phyloP scores from a whole-genome alignment of 2,329 filamentous ascomycete species.

The Dactylella cylindrospora region DNA sequence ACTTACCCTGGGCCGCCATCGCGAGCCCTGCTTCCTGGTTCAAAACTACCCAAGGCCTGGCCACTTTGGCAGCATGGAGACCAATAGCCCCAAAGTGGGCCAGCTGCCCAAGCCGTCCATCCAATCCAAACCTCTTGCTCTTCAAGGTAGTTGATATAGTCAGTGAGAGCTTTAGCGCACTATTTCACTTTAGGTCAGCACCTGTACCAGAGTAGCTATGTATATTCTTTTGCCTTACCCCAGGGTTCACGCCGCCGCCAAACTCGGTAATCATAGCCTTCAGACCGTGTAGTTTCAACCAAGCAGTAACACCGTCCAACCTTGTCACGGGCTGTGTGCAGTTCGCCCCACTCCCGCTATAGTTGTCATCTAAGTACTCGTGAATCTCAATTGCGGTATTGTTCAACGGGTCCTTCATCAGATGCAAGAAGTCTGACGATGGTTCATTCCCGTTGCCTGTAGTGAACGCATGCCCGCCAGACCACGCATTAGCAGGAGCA shows the following conservation, averaged over 20 bases:
- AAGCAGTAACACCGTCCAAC: conserved; percentile 55
- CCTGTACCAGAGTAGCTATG: background rate
- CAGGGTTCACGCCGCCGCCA: conserved; percentile 50
- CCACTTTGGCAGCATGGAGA: conserved; percentile 55
- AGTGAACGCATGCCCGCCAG: conserved; percentile 57
- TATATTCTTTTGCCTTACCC: background rate
- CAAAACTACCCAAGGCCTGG: conserved; percentile 54
- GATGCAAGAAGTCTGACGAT: conserved; percentile 53
- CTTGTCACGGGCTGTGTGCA: conserved; percentile 54
- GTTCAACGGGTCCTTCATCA: conserved; percentile 55
- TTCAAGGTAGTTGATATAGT: conserved; percentile 56
- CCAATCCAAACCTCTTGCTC: conserved; percentile 57
- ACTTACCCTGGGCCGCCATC: conserved; percentile 53
- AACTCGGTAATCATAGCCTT: conserved; percentile 59
- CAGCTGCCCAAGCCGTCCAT: conserved; percentile 59
- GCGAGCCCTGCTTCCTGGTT: conserved; percentile 55
- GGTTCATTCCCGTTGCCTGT: conserved; percentile 52
- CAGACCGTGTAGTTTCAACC: conserved; percentile 55
- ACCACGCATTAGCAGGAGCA: conserved; percentile 58
- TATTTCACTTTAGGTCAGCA: conserved; percentile 53
- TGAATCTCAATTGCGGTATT: conserved; percentile 59
- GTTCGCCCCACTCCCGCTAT: conserved; percentile 54
- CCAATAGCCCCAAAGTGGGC: conserved; percentile 56
- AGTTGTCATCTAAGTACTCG: conserved; percentile 59
- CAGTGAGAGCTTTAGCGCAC: conserved; percentile 53